phyloP scores from a whole-genome alignment of 192 early-diverging fungal species.

The Linnemannia elongata region DNA sequence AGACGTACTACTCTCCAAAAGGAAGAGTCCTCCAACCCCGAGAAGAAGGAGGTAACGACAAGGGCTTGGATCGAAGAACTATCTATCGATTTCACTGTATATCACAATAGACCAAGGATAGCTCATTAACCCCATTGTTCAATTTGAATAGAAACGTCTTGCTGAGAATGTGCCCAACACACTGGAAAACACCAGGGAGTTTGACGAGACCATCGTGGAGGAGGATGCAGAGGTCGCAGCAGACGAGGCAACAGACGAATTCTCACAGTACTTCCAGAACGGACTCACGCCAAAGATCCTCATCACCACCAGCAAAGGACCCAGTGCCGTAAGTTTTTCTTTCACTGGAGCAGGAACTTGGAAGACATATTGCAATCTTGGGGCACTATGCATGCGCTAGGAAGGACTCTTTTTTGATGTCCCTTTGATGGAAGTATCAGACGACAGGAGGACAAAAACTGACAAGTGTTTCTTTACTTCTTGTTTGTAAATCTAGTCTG shows the following conservation, averaged over 20 bases:
- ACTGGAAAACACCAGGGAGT: slow-evolving; percentile 92
- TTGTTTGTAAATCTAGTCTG: slow-evolving; percentile 23
- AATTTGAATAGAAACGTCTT: slow-evolving; percentile 75
- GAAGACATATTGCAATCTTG: background rate
- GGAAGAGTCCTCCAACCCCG: slow-evolving; percentile 86
- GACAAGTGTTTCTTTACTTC: background rate
- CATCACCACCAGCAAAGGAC: slow-evolving; percentile 86
- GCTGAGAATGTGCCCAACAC: slow-evolving; percentile 93
- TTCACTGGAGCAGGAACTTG: background rate
- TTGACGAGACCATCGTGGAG: slow-evolving; percentile 91
- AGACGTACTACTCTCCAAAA: slow-evolving; percentile 79
- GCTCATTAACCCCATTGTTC: background rate
- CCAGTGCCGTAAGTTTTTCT: slow-evolving; percentile 63
- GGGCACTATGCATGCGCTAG: background rate
- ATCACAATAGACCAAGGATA: too few relatives aligned
- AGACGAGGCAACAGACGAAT: slow-evolving; percentile 89
- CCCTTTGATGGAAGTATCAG: too few relatives aligned
- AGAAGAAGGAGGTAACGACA: slow-evolving; percentile 75
- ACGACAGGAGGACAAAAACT: background rate
- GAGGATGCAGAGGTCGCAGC: slow-evolving; percentile 86
- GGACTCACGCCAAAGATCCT: slow-evolving; percentile 93
- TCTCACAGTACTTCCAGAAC: slow-evolving; percentile 87
- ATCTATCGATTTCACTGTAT: background rate
- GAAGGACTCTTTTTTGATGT: too few relatives aligned
- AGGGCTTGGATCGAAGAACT: background rate